Conservation (phyloP, 371 early-diverging fungal genomes). For the Aphelidium insulamus region DNA sequence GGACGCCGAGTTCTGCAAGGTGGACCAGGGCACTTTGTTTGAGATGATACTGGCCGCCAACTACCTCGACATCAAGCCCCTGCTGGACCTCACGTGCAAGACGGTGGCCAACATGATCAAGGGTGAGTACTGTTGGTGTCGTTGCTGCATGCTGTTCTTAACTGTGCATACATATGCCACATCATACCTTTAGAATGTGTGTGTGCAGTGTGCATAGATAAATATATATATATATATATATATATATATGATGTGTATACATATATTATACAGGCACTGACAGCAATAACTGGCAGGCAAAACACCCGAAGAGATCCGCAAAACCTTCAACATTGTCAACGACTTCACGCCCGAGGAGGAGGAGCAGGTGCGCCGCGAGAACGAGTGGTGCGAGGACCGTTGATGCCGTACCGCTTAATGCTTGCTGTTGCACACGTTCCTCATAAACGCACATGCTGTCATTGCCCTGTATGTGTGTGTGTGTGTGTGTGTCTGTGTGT, state of each 20-base stretch:
- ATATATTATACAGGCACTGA: too few species aligned
- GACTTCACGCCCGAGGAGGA: constrained; percentile 79
- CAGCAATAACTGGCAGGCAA: constrained; percentile 27
- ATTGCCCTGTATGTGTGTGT: too few species aligned
- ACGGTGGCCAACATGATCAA: constrained; percentile 81
- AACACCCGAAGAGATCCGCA: constrained; percentile 61
- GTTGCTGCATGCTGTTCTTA: too few species aligned
- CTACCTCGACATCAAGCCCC: constrained; percentile 63
- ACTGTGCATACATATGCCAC: too few species aligned
- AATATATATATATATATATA: too few species aligned
- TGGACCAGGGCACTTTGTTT: constrained; percentile 74
- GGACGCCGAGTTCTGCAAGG: constrained; percentile 57
- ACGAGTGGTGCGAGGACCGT: constrained; percentile 32
- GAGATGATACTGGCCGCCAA: constrained; percentile 72
- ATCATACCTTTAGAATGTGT: too few species aligned
- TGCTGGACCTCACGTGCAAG: constrained; percentile 62
- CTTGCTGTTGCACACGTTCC: too few species aligned
- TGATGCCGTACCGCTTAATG: constrained; percentile 2
- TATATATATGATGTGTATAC: too few species aligned
- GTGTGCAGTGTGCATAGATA: too few species aligned
- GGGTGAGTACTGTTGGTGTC: constrained; percentile 8
- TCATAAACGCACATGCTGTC: too few species aligned
- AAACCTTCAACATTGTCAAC: constrained; percentile 55
- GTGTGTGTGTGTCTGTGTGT: too few species aligned
- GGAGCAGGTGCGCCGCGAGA: constrained; percentile 31